Evolutionary conservation across 1,284 basidiomycete genomes (phyloP).

Genomic region (Porogramme epimiltina): DNA sequence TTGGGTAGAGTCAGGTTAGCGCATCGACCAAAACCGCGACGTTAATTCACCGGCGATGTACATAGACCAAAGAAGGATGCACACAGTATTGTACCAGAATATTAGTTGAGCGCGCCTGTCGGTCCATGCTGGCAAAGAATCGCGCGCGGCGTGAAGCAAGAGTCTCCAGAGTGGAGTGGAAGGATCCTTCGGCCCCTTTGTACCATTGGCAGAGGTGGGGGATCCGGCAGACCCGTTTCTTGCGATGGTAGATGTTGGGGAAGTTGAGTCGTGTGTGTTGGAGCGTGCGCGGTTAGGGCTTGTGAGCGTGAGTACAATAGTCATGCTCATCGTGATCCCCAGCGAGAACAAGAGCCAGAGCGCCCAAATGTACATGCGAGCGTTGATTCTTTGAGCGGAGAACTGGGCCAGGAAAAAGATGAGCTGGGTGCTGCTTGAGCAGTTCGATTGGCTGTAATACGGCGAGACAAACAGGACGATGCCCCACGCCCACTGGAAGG

Average conservation of each 20-base stretch:
- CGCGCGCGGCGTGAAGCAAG: conserved; percentile 4
- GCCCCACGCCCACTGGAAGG: conserved; percentile 35
- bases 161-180: conserved; percentile 15
- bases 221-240: conserved; percentile 1
- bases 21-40: background rate
- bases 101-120: conserved; percentile 16
- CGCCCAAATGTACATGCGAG: conserved; percentile 28
- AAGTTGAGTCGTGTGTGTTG: conserved; percentile 13
- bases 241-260: conserved; percentile 6
- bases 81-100: conserved; percentile 23
- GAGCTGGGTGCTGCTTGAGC: conserved; percentile 26
- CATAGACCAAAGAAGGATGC: conserved; percentile 24
- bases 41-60: conserved; percentile 27
- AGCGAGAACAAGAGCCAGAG: conserved; percentile 33
- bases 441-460: conserved; percentile 27
- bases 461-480: conserved; percentile 31
- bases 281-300: conserved; percentile 23
- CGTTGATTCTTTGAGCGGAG: conserved; percentile 22
- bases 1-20: background rate
- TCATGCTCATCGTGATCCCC: conserved; percentile 27
- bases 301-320: conserved; percentile 27
- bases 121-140: conserved; percentile 15
- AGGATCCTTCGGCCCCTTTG: conserved; percentile 4
- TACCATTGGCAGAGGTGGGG: background rate
- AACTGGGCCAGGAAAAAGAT: conserved; percentile 27